phyloP scores from a whole-genome alignment of 1,139 yeast species.

The Suhomyces bribrorum region DNA sequence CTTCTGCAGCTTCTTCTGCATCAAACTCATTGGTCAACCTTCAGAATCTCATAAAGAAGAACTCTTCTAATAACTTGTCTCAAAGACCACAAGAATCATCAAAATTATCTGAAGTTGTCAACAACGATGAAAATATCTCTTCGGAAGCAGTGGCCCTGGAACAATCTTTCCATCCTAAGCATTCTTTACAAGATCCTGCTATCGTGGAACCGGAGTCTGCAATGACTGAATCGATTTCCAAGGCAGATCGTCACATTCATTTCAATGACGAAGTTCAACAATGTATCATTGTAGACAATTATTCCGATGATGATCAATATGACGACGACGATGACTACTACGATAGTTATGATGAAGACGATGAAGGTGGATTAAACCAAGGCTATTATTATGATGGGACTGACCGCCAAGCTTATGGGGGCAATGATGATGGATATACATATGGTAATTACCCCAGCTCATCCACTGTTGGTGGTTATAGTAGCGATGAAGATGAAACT shows the following conservation, averaged over 20 bases:
- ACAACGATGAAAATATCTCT: background rate
- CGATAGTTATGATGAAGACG: constrained; percentile 21
- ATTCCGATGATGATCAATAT: constrained; percentile 33
- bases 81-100: background rate
- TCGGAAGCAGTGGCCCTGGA: background rate
- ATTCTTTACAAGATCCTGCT: background rate
- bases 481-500: constrained; percentile 23
- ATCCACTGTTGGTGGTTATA: background rate
- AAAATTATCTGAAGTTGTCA: background rate
- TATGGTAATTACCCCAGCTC: constrained; percentile 6
- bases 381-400: constrained; percentile 12
- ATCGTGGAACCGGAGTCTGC: background rate
- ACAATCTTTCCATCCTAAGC: background rate
- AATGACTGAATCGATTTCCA: constrained; percentile 8
- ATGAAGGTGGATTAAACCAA: constrained; percentile 8
- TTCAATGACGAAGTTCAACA: constrained; percentile 93
- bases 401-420: background rate
- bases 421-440: constrained; percentile 8
- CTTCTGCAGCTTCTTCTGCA: constrained; percentile 19
- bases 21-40: constrained; percentile 19
- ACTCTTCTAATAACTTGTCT: constrained; percentile 12
- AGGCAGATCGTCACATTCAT: constrained; percentile 68
- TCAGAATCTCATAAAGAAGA: constrained; percentile 15
- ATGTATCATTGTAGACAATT: constrained; percentile 68
- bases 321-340: constrained; percentile 26